Evolutionary conservation across 2,329 filamentous ascomycete genomes (phyloP).

Genomic region (Setomelanomma holmii): DNA sequence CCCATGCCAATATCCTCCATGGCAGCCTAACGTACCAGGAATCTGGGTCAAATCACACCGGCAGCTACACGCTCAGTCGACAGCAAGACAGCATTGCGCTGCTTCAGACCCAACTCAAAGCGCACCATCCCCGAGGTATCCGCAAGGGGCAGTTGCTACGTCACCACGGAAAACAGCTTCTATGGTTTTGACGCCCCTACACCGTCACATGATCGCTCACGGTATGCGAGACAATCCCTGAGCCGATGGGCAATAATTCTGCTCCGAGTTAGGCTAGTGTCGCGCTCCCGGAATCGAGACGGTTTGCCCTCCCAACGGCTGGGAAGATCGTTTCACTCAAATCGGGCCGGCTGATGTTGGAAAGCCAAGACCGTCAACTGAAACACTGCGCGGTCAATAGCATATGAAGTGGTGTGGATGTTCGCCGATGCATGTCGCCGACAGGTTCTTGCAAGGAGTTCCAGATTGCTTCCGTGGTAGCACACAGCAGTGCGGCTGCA

Average conservation of each 20-base stretch:
- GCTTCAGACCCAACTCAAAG: too few species aligned
- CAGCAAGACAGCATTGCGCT: conserved; percentile 3
- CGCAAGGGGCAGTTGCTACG: not conserved
- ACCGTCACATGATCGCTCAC: conserved; percentile 13
- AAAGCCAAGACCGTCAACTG: conserved; percentile 6
- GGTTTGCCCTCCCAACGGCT: conserved; percentile 6
- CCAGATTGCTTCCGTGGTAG: not conserved
- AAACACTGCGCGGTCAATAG: conserved; percentile 20
- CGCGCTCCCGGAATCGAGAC: conserved; percentile 8
- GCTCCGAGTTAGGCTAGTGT: conserved; percentile 3
- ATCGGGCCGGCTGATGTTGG: conserved; percentile 11
- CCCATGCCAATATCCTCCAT: conserved; percentile 12
- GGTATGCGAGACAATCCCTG: conserved; percentile 20
- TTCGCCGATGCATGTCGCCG: conserved; percentile 9
- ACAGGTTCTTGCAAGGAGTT: conserved; percentile 1
- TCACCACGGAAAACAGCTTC: not conserved
- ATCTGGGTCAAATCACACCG: conserved; percentile 12
- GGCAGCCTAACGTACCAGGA: conserved; percentile 20
- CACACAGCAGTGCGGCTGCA: conserved; percentile 1
- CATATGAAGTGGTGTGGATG: not conserved
- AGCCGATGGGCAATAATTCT: conserved; percentile 4
- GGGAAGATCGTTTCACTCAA: conserved; percentile 1
- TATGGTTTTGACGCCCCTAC: not conserved
- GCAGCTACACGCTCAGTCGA: conserved; percentile 12
- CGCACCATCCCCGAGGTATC: not conserved